A percentile compares a stretch with the other conserved stretches of the same genome.
phyloP scores from a whole-genome alignment of 768 basidiomycete genomes.

The Lactifluus piperatus region DNA sequence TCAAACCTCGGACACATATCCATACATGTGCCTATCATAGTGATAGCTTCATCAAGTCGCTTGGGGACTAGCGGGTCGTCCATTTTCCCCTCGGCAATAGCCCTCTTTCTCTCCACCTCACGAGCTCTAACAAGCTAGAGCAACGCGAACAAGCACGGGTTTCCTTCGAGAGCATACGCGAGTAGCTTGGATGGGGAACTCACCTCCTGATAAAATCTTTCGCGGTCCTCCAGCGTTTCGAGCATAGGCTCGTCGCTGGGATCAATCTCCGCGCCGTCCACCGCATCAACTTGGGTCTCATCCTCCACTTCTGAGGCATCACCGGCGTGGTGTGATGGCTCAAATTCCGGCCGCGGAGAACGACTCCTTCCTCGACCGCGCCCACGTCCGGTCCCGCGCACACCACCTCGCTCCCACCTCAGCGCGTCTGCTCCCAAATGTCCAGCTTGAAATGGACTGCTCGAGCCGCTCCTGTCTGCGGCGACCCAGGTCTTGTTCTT shows the following conservation, averaged over 20 bases:
- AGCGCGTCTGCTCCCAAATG: slow-evolving; percentile 35
- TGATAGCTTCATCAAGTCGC: slow-evolving; percentile 81
- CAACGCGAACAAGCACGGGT: neutral
- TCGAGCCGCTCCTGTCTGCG: slow-evolving; percentile 9
- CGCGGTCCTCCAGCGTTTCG: slow-evolving; percentile 54
- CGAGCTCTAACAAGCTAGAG: slow-evolving; percentile 60
- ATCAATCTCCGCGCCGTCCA: slow-evolving; percentile 24
- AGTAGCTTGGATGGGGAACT: slow-evolving; percentile 17
- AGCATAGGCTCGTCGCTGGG: slow-evolving; percentile 36
- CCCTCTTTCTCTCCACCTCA: slow-evolving; percentile 59
- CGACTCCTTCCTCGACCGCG: slow-evolving; percentile 32
- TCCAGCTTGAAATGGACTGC: slow-evolving; percentile 1
- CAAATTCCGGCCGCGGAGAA: slow-evolving; percentile 25
- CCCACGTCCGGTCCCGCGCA: slow-evolving; percentile 35
- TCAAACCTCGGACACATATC: slow-evolving; percentile 96
- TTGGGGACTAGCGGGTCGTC: slow-evolving; percentile 76
- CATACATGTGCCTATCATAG: slow-evolving; percentile 85
- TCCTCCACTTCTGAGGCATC: slow-evolving; percentile 22
- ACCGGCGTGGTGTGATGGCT: slow-evolving; percentile 8
- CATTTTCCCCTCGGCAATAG: slow-evolving; percentile 80
- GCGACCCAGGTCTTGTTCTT: slow-evolving; percentile 17
- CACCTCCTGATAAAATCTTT: slow-evolving; percentile 67
- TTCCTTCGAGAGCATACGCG: neutral
- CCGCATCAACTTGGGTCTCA: slow-evolving; percentile 27
- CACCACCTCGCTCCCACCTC: slow-evolving; percentile 55